Evolutionary conservation across 352 stramenopile genomes (phyloP).

Genomic region (Blastocystis sp.): DNA sequence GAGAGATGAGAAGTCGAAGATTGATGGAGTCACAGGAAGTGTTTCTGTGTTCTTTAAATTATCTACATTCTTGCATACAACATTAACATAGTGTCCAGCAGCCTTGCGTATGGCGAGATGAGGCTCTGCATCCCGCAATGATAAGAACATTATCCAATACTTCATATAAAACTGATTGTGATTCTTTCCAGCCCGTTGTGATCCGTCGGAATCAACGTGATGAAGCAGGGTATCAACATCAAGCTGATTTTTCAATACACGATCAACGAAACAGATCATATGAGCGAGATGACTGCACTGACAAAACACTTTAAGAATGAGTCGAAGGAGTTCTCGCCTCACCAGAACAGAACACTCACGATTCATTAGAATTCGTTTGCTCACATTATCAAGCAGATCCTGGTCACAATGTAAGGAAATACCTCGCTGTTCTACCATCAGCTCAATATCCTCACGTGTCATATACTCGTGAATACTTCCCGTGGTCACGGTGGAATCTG

Average conservation of each 20-base stretch:
- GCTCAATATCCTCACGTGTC: slow-evolving; percentile 10
- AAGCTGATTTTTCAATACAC: slow-evolving; percentile 44
- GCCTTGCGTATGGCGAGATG: slow-evolving; percentile 51
- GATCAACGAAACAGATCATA: slow-evolving; percentile 61
- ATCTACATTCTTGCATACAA: slow-evolving; percentile 62
- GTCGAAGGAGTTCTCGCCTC: slow-evolving; percentile 10
- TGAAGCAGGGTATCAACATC: slow-evolving; percentile 13
- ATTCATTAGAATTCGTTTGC: slow-evolving; percentile 32
- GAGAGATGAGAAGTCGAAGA: slow-evolving; percentile 30
- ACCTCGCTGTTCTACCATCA: neutral
- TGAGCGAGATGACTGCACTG: slow-evolving; percentile 30
- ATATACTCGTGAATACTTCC: slow-evolving; percentile 31
- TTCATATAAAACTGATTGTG: slow-evolving; percentile 56
- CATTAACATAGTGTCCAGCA: slow-evolving; percentile 27
- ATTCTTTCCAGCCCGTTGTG: neutral
- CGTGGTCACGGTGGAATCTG: neutral
- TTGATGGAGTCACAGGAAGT: slow-evolving; percentile 19
- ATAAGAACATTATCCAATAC: slow-evolving; percentile 64
- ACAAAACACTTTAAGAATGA: slow-evolving; percentile 56
- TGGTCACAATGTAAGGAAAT: slow-evolving; percentile 1
- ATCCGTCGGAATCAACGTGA: neutral
- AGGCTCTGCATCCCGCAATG: slow-evolving; percentile 19
- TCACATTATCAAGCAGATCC: slow-evolving; percentile 2
- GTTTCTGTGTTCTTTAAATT: slow-evolving; percentile 9
- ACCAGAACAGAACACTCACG: slow-evolving; percentile 31